Evolutionary conservation across 768 basidiomycete species (phyloP).

Genomic region (Cystobasidium tubakii): DNA sequence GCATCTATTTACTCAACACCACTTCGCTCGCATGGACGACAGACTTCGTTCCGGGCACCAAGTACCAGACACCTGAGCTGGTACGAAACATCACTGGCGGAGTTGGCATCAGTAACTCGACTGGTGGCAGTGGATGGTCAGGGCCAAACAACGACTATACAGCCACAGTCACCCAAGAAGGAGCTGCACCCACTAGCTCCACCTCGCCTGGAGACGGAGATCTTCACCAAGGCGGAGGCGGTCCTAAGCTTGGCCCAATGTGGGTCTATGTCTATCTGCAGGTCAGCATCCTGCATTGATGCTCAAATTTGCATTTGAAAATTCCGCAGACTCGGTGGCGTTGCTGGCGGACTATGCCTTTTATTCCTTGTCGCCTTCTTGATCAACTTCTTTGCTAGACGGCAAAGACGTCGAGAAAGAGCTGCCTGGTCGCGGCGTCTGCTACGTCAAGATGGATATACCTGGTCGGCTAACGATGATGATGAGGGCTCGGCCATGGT

Average conservation of each 20-base stretch:
- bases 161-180: conserved; percentile 1
- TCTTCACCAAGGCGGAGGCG: neutral
- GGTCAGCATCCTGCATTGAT: neutral
- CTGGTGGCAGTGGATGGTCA: conserved; percentile 36
- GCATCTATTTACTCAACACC: conserved; percentile 32
- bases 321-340: conserved; percentile 12
- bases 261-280: neutral
- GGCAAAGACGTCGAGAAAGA: conserved; percentile 8
- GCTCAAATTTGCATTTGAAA: neutral
- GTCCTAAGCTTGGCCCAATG: conserved; percentile 20
- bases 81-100: conserved; percentile 42
- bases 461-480: conserved; percentile 6
- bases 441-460: neutral
- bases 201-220: neutral
- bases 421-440: neutral
- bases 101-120: conserved; percentile 32
- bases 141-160: conserved; percentile 19
- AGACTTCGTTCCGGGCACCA: neutral
- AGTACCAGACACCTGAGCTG: conserved; percentile 38
- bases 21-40: conserved; percentile 1
- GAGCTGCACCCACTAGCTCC: neutral
- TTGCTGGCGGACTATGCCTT: conserved; percentile 15
- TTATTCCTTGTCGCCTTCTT: conserved; percentile 14
- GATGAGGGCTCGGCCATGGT: neutral
- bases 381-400: conserved; percentile 26